Conservation (phyloP, 2,329 filamentous ascomycete genomes). For the Hypoxylon sp. region DNA sequence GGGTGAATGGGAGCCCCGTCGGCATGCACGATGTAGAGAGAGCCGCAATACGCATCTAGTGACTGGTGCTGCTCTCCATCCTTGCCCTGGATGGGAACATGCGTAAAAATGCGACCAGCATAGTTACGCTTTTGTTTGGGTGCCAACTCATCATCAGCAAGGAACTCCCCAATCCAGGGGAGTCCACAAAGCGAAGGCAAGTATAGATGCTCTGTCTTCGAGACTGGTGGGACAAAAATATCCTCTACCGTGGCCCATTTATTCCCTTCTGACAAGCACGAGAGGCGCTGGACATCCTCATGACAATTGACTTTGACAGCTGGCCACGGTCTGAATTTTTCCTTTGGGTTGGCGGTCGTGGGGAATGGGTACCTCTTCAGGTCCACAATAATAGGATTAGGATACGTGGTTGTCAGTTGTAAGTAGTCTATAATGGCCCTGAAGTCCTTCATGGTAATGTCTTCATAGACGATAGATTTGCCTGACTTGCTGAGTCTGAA, state of each 20-base stretch:
- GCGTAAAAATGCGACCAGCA: neutral
- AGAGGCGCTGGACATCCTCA: conserved; percentile 16
- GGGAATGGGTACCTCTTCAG: neutral
- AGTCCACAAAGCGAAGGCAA: conserved; percentile 1
- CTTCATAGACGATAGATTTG: conserved; percentile 13
- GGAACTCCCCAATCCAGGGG: neutral
- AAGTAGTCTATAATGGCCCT: conserved; percentile 35
- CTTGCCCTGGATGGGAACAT: neutral
- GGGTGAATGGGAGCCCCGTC: conserved; percentile 12
- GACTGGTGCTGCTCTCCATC: neutral
- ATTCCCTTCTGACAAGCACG: neutral
- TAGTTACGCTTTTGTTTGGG: neutral
- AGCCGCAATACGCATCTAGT: conserved; percentile 11
- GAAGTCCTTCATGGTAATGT: conserved; percentile 28
- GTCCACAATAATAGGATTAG: neutral
- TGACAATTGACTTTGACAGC: conserved; percentile 36
- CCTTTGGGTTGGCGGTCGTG: conserved; percentile 1
- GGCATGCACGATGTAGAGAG: conserved; percentile 20
- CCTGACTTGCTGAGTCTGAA: conserved; percentile 8
- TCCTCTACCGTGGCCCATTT: conserved; percentile 1
- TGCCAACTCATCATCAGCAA: neutral
- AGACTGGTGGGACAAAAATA: conserved; percentile 5
- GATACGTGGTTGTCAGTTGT: neutral
- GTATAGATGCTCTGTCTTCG: neutral
- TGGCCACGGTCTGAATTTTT: conserved; percentile 14